Evolutionary conservation across 2,329 filamentous ascomycete species (phyloP), one percentile per base, ranked within the genome.

Genomic region (Trichophyton mentagrophytes): DNA sequence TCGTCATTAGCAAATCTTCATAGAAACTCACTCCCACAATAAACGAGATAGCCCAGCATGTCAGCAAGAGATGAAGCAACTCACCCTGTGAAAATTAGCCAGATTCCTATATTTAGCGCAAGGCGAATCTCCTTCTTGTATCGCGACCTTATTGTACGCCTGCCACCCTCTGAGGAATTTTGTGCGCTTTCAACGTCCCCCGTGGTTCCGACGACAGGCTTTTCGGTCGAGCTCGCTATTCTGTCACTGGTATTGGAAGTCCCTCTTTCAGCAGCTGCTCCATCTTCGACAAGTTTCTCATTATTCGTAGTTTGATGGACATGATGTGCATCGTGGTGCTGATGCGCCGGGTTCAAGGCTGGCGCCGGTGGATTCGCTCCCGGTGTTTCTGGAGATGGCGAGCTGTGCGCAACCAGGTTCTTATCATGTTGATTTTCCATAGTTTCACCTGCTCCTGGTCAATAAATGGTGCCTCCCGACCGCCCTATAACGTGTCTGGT

Each of bases 41-140:
- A 42, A 57, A 44, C 4, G 33, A 38, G 33, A 38, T 13, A 38
- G 33, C 33, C 27, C 6, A 30, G 33, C 33, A 38, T 38, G 33
- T 3, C 33, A 11, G 33, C 36, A 17, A 56, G 8, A 42, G 42
- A 44, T 4, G 3, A 63, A 59, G 40, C 61, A 64, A 73, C 76
- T 72, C 72, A 82, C 79, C 79, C 79, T 58, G 80, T 82, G 67
- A 82, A 81, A 60, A 81, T 63, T 20, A 77, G 63, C 74, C 73
- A 80, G 59, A 79, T 72, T 53, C 72, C 67, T 38, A 78, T 63
- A 70, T 83, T 81, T 53, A 76, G 69, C 51, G 78, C 64, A 69
- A 65, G 72, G 69, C 65, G 66, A 63, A 68, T 73, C 51, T 67
- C 58, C 22, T 17, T 38, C 20, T 56, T 59, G 51, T 64, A 58